Evolutionary conservation across 2,329 filamentous ascomycete species (phyloP), one percentile per base, ranked within the genome.

Genomic region (Apiospora arundinis): DNA sequence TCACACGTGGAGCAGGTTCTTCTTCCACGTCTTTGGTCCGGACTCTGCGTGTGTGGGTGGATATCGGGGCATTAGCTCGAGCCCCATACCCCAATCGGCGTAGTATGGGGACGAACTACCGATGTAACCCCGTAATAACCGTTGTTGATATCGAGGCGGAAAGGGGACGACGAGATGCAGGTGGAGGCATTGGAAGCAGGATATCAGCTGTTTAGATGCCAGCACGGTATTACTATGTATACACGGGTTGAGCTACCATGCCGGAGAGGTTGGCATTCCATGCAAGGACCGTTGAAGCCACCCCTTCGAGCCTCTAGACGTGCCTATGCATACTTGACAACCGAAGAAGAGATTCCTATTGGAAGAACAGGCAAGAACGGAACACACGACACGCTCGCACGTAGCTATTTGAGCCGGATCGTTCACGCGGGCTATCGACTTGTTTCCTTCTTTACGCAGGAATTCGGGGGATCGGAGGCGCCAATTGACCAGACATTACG

Each of bases 21-120:
- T 32, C 52, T 60, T 60, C 52, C 37, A 60, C 28, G 28, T 25
- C 52, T 40, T 40, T 40, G 37, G 37, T 40, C 37, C 37, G 37
- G 37, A 40, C 37, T 40, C 37, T 40, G 37, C 37, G 37, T 40
- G 37, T 40, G 37, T 40, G 37, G 37, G 52, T 60, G 52, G 52
- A 18, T 60, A 56, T 32, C 52, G 25, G 2, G 25, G 52, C 52
- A 37, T 60, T 60, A 60, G 52, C 28, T 25, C 28, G 52, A 60
- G 52, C 52, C 52, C 52, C 52, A 60, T 25, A 32, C 52, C 16
- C 52, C 28, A 60, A 60, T 60, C 52, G 52, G 52, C 52, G 52
- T 37, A 37, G 16, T 37, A 60, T n/a, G n/a, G n/a, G n/a, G n/a
- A n/a, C n/a, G n/a, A n/a, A n/a, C n/a, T n/a, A n/a, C n/a, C n/a